phyloP scores from a whole-genome alignment of 2,329 filamentous ascomycete genomes.

The Arthrobotrys sinensis region DNA sequence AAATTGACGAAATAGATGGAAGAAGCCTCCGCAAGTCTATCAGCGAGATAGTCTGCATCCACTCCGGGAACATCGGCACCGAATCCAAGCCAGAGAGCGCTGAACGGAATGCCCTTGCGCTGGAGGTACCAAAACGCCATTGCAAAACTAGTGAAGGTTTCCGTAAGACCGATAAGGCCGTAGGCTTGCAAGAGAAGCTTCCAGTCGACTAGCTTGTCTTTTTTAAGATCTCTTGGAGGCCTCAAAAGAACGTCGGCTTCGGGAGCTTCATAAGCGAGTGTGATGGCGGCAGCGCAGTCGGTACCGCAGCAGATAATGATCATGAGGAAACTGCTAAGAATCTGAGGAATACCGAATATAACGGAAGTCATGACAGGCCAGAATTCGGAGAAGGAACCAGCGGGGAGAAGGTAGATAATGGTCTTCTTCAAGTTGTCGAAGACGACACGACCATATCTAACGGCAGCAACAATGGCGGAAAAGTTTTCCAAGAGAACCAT shows the following conservation, averaged over 20 bases:
- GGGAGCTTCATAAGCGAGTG: constrained; percentile 81
- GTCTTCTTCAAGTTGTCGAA: constrained; percentile 86
- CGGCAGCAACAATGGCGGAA: constrained; percentile 79
- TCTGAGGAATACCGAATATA: constrained; percentile 80
- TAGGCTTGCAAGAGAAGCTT: constrained; percentile 81
- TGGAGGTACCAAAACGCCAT: constrained; percentile 79
- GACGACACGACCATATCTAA: constrained; percentile 81
- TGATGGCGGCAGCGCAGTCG: constrained; percentile 80
- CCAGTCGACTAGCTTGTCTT: constrained; percentile 81
- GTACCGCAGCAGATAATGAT: constrained; percentile 78
- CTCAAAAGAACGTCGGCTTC: constrained; percentile 82
- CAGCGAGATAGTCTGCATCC: constrained; percentile 72
- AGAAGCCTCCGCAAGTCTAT: constrained; percentile 76
- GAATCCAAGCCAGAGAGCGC: constrained; percentile 78
- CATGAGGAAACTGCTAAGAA: constrained; percentile 81
- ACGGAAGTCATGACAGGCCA: constrained; percentile 83
- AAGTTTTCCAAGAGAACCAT: constrained; percentile 79
- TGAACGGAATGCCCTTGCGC: constrained; percentile 77
- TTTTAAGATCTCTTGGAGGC: constrained; percentile 77
- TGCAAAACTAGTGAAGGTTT: constrained; percentile 75
- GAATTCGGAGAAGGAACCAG: constrained; percentile 82
- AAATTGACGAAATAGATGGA: constrained; percentile 86
- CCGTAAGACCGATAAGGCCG: constrained; percentile 77
- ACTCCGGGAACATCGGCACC: constrained; percentile 69
- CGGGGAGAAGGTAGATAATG: constrained; percentile 80